phyloP scores from a whole-genome alignment of 177 flowering plant species.

The Vitis hybrid region DNA sequence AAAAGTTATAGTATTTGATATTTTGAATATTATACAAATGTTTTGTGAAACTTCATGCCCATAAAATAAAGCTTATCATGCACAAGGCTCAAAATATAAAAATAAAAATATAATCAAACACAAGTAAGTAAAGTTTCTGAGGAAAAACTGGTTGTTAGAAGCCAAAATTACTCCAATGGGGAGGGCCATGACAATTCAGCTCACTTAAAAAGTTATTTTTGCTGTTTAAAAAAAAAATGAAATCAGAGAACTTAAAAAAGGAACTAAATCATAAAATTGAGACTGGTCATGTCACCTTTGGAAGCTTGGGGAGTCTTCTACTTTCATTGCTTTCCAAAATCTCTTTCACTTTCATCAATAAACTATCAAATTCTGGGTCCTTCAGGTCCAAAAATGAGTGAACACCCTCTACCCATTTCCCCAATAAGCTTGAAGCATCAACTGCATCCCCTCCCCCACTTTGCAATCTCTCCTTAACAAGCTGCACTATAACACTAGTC shows the following conservation, averaged over 20 bases:
- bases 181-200: too few species aligned
- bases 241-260: background rate
- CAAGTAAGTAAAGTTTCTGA: too few species aligned
- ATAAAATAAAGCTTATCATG: too few species aligned
- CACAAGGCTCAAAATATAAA: too few species aligned
- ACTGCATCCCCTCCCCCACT: slow-evolving; percentile 11
- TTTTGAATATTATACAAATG: too few species aligned
- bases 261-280: background rate
- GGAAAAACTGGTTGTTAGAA: too few species aligned
- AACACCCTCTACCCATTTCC: slow-evolving; percentile 37
- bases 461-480: slow-evolving; percentile 54
- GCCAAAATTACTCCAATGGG: too few species aligned
- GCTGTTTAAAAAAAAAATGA: background rate
- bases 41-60: too few species aligned
- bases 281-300: slow-evolving; percentile 56
- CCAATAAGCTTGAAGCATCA: slow-evolving; percentile 24
- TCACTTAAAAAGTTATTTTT: too few species aligned
- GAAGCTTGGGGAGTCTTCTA: slow-evolving; percentile 89
- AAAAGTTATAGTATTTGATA: too few species aligned
- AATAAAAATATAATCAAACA: too few species aligned
- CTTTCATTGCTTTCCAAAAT: slow-evolving; percentile 88
- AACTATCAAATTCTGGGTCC: slow-evolving; percentile 38
- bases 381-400: slow-evolving; percentile 55
- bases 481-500: slow-evolving; percentile 51
- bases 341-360: slow-evolving; percentile 62